A percentile compares a stretch with the other conserved stretches of the same genome.
These are phyloP conservation scores for Sugiyamaella neomexicana DNA, from an alignment of 1,139 yeast genomes.

Conservation along the genomic window DNA sequence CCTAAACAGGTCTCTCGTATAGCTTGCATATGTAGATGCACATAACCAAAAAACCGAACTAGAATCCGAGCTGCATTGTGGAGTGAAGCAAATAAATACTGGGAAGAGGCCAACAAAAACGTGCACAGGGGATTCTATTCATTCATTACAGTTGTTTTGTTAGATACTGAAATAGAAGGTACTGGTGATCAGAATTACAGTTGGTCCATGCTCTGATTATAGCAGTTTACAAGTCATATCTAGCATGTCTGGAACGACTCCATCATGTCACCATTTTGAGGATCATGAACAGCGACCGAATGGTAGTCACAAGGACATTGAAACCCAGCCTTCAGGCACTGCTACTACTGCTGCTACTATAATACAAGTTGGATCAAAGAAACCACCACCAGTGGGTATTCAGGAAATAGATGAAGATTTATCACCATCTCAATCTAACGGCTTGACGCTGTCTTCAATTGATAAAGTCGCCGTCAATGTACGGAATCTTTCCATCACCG, in stretches of 20 bases:
- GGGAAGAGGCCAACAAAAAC: too few species aligned
- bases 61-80: background rate
- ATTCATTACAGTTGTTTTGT: too few species aligned
- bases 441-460: slow-evolving; percentile 20
- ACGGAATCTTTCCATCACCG: slow-evolving; percentile 29
- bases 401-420: background rate
- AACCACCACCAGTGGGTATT: background rate
- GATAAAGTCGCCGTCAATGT: slow-evolving; percentile 30
- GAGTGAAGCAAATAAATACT: background rate
- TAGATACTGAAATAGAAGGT: too few species aligned
- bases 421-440: background rate
- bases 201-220: too few species aligned
- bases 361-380: too few species aligned
- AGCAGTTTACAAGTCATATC: background rate
- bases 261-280: background rate
- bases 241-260: background rate
- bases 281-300: background rate
- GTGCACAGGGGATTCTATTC: background rate
- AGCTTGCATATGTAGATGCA: background rate
- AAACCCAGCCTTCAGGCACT: too few species aligned
- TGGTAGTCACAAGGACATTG: background rate
- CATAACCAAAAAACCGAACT: background rate
- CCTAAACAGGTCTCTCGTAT: background rate
- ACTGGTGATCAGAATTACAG: too few species aligned
- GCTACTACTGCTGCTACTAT: too few species aligned